Evolutionary conservation across 345 rosid genomes (phyloP).

Genomic region (Clausena lansium): DNA sequence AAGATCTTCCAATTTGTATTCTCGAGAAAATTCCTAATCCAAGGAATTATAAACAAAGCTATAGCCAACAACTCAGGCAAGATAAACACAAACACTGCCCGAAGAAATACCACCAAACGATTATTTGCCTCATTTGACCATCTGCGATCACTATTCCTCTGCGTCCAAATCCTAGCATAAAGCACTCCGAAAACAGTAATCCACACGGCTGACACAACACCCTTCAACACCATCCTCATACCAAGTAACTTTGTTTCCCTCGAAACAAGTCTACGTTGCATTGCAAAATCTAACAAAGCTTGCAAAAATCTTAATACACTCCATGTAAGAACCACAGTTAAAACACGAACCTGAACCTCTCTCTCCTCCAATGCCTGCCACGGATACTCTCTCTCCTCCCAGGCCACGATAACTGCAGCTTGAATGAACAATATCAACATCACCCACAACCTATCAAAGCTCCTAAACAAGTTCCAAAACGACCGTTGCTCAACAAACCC

Average conservation of each 20-base stretch:
- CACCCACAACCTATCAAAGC: conserved; percentile 91
- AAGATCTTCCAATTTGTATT: conserved; percentile 81
- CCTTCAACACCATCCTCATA: conserved; percentile 78
- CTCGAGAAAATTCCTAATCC: conserved; percentile 91
- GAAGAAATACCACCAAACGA: conserved; percentile 57
- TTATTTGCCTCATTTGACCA: conserved; percentile 51
- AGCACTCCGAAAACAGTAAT: conserved; percentile 59
- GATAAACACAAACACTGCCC: conserved; percentile 58
- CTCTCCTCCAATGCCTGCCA: conserved; percentile 52
- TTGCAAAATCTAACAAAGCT: conserved; percentile 68
- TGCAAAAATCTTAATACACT: conserved; percentile 79
- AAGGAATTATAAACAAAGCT: conserved; percentile 75
- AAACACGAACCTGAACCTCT: conserved; percentile 63
- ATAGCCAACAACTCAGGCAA: conserved; percentile 78
- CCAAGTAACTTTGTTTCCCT: conserved; percentile 72
- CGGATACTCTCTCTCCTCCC: conserved; percentile 54
- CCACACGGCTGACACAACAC: conserved; percentile 67
- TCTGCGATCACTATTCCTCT: conserved; percentile 43
- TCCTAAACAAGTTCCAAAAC: conserved; percentile 77
- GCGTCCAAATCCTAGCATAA: conserved; percentile 72
- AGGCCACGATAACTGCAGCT: conserved; percentile 74
- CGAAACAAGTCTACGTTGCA: conserved; percentile 65
- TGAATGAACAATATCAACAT: conserved; percentile 74
- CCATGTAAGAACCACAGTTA: conserved; percentile 84
- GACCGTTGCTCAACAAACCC: conserved; percentile 97